phyloP scores from a whole-genome alignment of 768 basidiomycete genomes.

The Pisolithus albus region DNA sequence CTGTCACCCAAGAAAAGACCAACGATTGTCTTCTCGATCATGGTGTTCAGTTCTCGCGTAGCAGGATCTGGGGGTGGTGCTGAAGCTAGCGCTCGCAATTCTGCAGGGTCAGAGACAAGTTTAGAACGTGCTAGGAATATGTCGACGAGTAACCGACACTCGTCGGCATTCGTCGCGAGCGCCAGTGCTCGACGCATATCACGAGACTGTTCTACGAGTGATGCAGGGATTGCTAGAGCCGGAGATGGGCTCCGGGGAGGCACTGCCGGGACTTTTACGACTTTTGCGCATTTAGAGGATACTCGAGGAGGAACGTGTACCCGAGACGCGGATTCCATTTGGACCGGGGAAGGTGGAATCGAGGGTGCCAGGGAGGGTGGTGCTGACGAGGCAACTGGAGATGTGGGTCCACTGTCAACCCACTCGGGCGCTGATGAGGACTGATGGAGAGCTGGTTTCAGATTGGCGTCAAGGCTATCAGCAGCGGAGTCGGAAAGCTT shows the following conservation, averaged over 20 bases:
- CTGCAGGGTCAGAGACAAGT: slow-evolving; percentile 28
- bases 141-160: slow-evolving; percentile 80
- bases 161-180: slow-evolving; percentile 66
- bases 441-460: background rate
- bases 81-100: slow-evolving; percentile 23
- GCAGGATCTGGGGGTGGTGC: slow-evolving; percentile 30
- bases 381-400: background rate
- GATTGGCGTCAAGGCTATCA: background rate
- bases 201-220: slow-evolving; percentile 41
- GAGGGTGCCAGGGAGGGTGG: background rate
- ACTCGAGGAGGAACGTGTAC: slow-evolving; percentile 7
- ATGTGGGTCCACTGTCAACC: slow-evolving; percentile 1
- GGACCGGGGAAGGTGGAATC: background rate
- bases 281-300: slow-evolving; percentile 13
- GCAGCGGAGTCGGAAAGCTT: background rate
- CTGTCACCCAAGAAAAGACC: slow-evolving; percentile 36
- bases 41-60: slow-evolving; percentile 8
- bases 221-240: slow-evolving; percentile 16
- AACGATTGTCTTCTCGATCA: slow-evolving; percentile 45
- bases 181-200: slow-evolving; percentile 65
- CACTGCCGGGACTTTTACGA: slow-evolving; percentile 10
- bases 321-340: background rate
- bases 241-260: slow-evolving; percentile 13
- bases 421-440: background rate
- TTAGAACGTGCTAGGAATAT: slow-evolving; percentile 69